phyloP scores from a whole-genome alignment of 2,329 filamentous ascomycete genomes.

The Lanzia echinophila region DNA sequence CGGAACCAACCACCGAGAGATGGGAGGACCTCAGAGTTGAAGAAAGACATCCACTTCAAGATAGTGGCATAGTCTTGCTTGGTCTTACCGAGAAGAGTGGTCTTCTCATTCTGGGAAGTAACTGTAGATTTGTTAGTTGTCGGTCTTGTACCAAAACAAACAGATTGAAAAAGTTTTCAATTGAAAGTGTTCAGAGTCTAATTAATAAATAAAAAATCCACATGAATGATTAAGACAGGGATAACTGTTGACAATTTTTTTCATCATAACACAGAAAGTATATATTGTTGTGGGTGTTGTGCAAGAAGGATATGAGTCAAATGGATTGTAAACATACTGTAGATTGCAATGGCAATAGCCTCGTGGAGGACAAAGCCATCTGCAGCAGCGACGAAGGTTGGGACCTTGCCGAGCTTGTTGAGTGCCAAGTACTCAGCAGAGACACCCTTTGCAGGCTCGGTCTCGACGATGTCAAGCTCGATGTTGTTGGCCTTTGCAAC shows the following conservation, averaged over 20 bases:
- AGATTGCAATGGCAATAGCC: conserved; percentile 92
- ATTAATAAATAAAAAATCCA: conserved; percentile 62
- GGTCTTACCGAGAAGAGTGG: conserved; percentile 96
- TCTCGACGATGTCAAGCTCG: conserved; percentile 78
- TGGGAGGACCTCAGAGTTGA: conserved; percentile 79
- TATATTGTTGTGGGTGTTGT: conserved; percentile 6
- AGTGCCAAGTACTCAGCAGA: conserved; percentile 74
- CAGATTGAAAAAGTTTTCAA: conserved; percentile 13
- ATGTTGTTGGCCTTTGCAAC: conserved; percentile 97
- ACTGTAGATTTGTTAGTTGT: conserved; percentile 48
- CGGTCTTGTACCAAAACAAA: conserved; percentile 11
- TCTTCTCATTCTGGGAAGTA: conserved; percentile 99
- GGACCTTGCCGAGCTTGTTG: conserved; percentile 86
- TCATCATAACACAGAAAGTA: conserved; percentile 28
- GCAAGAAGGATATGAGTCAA: background rate
- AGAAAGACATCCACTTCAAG: conserved; percentile 95
- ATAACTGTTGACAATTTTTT: conserved; percentile 79
- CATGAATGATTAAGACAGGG: conserved; percentile 92
- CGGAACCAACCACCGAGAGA: conserved; percentile 74
- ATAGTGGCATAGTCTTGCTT: conserved; percentile 99
- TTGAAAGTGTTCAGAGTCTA: conserved; percentile 67
- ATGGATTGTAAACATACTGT: conserved; percentile 61
- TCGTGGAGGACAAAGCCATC: conserved; percentile 89
- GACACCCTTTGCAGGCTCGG: conserved; percentile 56
- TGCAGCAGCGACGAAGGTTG: conserved; percentile 84